phyloP scores from a whole-genome alignment of 2,329 filamentous ascomycete species.

The Aquanectria penicillioides region DNA sequence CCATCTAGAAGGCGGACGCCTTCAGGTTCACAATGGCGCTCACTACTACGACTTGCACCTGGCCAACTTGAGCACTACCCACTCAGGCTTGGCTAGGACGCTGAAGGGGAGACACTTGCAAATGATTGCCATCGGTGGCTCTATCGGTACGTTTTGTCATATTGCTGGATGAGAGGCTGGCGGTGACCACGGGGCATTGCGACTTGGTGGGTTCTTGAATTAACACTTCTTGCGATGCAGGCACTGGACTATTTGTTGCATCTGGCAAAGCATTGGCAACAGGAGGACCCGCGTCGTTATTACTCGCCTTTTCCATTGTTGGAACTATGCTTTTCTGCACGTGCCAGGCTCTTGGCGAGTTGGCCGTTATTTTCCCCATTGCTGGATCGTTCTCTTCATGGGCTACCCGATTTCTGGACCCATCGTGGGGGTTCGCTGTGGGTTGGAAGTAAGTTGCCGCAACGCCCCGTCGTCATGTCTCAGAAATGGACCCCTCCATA shows the following conservation, averaged over 20 bases:
- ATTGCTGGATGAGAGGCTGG: too few species aligned
- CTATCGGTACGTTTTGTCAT: constrained; percentile 70
- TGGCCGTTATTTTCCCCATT: constrained; percentile 90
- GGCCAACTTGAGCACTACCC: constrained; percentile 78
- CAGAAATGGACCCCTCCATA: too few species aligned
- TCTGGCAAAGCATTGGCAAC: constrained; percentile 76
- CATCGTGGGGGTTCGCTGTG: constrained; percentile 95
- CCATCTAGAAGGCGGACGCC: constrained; percentile 44
- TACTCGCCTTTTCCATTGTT: constrained; percentile 82
- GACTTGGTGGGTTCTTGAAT: not conserved
- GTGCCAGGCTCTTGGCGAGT: constrained; percentile 89
- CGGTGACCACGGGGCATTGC: constrained; percentile 1
- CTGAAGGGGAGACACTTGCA: constrained; percentile 88
- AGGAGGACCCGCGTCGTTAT: constrained; percentile 81
- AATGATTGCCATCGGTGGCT: constrained; percentile 97
- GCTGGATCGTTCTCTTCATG: constrained; percentile 93
- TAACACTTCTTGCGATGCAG: constrained; percentile 50
- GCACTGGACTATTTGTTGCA: constrained; percentile 87
- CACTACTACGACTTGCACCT: constrained; percentile 66
- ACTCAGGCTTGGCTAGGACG: constrained; percentile 78
- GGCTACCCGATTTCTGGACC: constrained; percentile 91
- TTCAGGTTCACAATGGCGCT: constrained; percentile 48
- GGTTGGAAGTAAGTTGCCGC: constrained; percentile 80
- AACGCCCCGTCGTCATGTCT: too few species aligned
- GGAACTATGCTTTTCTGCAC: constrained; percentile 92